Evolutionary conservation across 164 flowering plant genomes (phyloP), one percentile per base, ranked within the genome.

Genomic region (Echeveria elegans): DNA sequence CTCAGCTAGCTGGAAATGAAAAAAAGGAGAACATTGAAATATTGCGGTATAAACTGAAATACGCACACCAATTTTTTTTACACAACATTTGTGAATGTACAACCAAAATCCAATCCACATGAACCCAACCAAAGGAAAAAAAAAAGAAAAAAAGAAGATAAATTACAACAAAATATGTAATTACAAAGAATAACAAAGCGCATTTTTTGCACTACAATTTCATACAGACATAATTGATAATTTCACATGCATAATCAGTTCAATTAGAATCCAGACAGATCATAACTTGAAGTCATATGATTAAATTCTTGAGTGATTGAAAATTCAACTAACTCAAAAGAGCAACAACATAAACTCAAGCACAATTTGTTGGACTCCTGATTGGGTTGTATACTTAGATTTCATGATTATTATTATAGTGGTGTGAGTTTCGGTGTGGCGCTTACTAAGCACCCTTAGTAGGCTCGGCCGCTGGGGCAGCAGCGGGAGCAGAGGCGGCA

Each of bases 361-460:
- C 23, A 52, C 28, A 52, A 23, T 52, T 52, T 52, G 29, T 52
- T 52, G 28, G 58, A 52, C 15, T 21, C 58, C 21, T 52, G 58
- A 23, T 52, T 52, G n/a, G n/a, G 26, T 6, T 52, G 26, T 52
- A 24, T 52, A 21, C 28, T 52, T 2, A 21, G 56, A 23, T 5
- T 56, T 56, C 61, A 56, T 56, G 18, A 14, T 21, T 5, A 52
- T 21, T 5, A 52, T 52, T 52, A n/a, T 19, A 21, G 56, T 48
- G 23, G 24, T n/a, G 24, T 48, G 7, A 5, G 56, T 21, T 43
- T 43, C 24, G 24, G n/a, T 23, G 24, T 19, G 18, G 3, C 14
- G 61, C 61, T 56, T 56, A 56, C 32, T 56, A 56, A 19, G 61
- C 61, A 56, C 32, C 19, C 61, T 56, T 56, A 56, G 61, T 56